Evolutionary conservation across 2,329 filamentous ascomycete genomes (phyloP).

Genomic region (Aureobasidium sp.): DNA sequence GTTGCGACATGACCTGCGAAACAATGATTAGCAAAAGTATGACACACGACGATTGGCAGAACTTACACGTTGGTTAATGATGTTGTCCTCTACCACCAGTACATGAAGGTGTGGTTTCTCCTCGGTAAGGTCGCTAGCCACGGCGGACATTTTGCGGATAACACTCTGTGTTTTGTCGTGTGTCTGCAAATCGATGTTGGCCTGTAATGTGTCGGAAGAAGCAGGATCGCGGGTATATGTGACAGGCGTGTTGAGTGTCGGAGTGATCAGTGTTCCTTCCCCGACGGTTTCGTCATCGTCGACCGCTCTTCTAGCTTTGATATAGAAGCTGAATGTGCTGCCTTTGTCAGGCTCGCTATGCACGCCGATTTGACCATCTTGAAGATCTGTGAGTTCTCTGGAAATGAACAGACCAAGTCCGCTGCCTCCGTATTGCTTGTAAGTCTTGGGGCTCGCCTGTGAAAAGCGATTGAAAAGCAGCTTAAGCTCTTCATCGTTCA

Average conservation of each 20-base stretch:
- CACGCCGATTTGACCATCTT: constrained; percentile 61
- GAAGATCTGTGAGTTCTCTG: constrained; percentile 58
- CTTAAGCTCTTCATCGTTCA: constrained; percentile 28
- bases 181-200: not conserved
- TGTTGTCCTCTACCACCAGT: constrained; percentile 27
- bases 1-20: constrained; percentile 24
- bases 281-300: not conserved
- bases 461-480: constrained; percentile 61
- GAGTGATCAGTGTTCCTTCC: not conserved
- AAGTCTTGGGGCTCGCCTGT: constrained; percentile 60
- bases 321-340: constrained; percentile 60
- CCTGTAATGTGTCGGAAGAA: not conserved
- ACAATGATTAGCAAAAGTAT: not conserved
- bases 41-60: accelerated
- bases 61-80: constrained; percentile 20
- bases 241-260: not conserved
- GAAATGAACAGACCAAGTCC: constrained; percentile 64
- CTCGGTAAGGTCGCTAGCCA: not conserved
- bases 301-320: constrained; percentile 47
- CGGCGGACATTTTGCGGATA: not conserved
- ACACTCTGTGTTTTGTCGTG: not conserved
- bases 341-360: constrained; percentile 51
- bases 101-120: constrained; percentile 15
- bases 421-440: constrained; percentile 61
- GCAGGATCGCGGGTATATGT: not conserved